phyloP scores from a whole-genome alignment of 768 basidiomycete genomes.

The Austroboletus festivus region DNA sequence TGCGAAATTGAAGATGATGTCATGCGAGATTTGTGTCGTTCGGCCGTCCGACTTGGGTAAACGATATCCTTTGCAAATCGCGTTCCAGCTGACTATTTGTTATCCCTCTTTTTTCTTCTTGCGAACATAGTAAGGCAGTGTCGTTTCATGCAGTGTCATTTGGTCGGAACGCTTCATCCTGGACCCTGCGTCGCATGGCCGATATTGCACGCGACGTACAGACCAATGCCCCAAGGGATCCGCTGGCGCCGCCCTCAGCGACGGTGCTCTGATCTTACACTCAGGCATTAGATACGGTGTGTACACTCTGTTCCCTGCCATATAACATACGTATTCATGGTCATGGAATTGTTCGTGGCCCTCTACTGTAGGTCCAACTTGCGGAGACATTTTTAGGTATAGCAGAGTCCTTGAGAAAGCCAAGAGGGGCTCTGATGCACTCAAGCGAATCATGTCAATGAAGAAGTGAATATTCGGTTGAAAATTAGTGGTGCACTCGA shows the following conservation, averaged over 20 bases:
- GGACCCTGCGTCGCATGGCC: conserved; percentile 47
- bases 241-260: conserved; percentile 30
- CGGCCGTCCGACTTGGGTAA: conserved; percentile 46
- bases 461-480: no score
- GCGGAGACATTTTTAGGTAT: conserved; percentile 57
- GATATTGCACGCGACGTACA: conserved; percentile 49
- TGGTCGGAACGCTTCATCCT: conserved; percentile 31
- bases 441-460: no score
- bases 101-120: background rate
- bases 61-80: no score
- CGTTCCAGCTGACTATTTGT: no score
- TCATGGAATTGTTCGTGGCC: no score
- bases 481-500: no score
- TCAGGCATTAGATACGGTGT: conserved; percentile 50
- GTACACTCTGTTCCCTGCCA: background rate
- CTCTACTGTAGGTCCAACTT: conserved; percentile 42
- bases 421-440: conserved; percentile 47
- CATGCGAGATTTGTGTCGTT: conserved; percentile 40
- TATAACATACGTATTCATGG: no score
- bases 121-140: conserved; percentile 42
- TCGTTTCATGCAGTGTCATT: conserved; percentile 61
- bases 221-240: conserved; percentile 40
- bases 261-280: conserved; percentile 45
- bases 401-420: conserved; percentile 55
- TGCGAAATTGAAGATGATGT: conserved; percentile 36